These are phyloP conservation scores for Globisporangium nagaii DNA, from an alignment of 352 stramenopile genomes.

Conservation along the genomic window DNA sequence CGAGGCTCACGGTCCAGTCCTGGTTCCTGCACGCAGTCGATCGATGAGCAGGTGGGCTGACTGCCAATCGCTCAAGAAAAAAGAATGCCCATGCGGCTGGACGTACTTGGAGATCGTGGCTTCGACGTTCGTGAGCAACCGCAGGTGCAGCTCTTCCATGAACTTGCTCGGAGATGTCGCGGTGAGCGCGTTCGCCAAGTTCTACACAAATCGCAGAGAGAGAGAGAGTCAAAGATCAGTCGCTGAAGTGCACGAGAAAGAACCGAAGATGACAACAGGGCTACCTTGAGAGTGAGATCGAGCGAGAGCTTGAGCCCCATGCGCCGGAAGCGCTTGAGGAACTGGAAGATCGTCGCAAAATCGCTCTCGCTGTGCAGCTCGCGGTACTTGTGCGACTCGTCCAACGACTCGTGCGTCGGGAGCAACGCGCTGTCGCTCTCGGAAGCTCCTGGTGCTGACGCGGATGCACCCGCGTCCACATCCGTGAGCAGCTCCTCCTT, in stretches of 20 bases:
- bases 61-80: too few species aligned
- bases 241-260: not conserved
- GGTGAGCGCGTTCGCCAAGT: slow-evolving; percentile 30
- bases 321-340: slow-evolving; percentile 58
- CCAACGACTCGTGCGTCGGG: slow-evolving; percentile 28
- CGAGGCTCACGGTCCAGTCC: slow-evolving; percentile 37
- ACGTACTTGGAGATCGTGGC: slow-evolving; percentile 41
- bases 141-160: slow-evolving; percentile 38
- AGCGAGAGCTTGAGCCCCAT: slow-evolving; percentile 46
- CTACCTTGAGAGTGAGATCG: slow-evolving; percentile 39
- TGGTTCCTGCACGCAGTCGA: slow-evolving; percentile 31
- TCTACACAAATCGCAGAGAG: slow-evolving; percentile 5
- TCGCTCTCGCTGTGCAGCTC: slow-evolving; percentile 37
- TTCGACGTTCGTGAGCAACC: slow-evolving; percentile 43
- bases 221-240: not conserved
- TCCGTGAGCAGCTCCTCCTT: slow-evolving; percentile 14
- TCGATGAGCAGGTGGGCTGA: too few species aligned
- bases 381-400: slow-evolving; percentile 22
- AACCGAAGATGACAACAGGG: not conserved
- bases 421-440: slow-evolving; percentile 15
- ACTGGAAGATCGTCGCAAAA: slow-evolving; percentile 58
- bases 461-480: slow-evolving; percentile 13
- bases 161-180: slow-evolving; percentile 25
- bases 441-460: not conserved
- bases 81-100: too few species aligned